Evolutionary conservation across 1,139 yeast genomes (phyloP).

Genomic region (Saccharomyces hybrid): DNA sequence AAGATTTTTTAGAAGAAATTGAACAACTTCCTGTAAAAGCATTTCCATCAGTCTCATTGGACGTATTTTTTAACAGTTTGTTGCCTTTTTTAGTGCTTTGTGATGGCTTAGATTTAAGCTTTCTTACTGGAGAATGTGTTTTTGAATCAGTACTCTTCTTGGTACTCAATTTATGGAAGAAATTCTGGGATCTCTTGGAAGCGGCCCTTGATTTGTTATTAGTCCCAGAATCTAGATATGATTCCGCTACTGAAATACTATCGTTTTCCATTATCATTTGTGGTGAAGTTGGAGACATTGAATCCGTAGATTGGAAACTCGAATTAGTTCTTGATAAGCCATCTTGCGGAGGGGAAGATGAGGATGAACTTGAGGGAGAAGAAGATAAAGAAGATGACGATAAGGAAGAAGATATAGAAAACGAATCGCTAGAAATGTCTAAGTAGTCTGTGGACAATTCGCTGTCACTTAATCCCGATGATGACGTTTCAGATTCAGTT

Average conservation of each 20-base stretch:
- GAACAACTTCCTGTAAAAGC: not conserved
- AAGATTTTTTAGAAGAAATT: not conserved
- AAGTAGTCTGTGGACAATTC: conserved; percentile 32
- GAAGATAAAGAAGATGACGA: conserved; percentile 8
- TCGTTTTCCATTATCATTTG: not conserved
- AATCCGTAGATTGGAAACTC: not conserved
- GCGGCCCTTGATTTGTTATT: not conserved
- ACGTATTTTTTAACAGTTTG: not conserved
- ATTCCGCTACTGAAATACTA: not conserved
- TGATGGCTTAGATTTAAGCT: not conserved
- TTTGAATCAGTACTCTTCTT: not conserved
- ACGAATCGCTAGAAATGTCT: conserved; percentile 17
- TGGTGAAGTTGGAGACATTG: not conserved
- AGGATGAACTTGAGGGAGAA: not conserved
- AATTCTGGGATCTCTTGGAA: not conserved
- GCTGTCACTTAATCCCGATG: conserved; percentile 30
- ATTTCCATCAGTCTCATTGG: not conserved
- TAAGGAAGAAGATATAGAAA: conserved; percentile 8
- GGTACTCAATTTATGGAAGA: not conserved
- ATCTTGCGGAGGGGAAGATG: not conserved
- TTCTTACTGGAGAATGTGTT: not conserved
- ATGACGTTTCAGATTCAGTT: conserved; percentile 10
- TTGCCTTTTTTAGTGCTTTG: not conserved
- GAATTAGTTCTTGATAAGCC: not conserved
- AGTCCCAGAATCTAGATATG: not conserved